These are phyloP conservation scores for Onygenales sp. DNA, from an alignment of 2,329 filamentous ascomycete species.

Conservation along the genomic window DNA sequence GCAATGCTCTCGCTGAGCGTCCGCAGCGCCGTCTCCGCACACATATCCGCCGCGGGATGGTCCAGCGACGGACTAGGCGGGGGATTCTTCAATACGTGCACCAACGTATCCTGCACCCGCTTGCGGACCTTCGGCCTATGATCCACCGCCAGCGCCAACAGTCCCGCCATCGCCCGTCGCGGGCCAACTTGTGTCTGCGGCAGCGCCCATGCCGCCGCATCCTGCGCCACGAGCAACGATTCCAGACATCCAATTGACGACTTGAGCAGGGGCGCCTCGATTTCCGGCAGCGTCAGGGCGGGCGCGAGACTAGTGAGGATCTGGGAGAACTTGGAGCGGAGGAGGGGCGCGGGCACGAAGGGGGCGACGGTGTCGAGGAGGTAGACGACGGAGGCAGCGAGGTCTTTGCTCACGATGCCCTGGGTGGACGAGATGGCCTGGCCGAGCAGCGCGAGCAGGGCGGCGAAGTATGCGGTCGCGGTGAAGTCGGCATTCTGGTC, in stretches of 20 bases:
- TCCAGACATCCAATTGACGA: slow-evolving; percentile 90
- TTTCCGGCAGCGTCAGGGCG: slow-evolving; percentile 66
- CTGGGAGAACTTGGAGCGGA: slow-evolving; percentile 89
- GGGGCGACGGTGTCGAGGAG: slow-evolving; percentile 87
- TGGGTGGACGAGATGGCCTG: slow-evolving; percentile 57
- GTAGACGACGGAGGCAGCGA: slow-evolving; percentile 82
- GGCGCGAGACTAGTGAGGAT: slow-evolving; percentile 82
- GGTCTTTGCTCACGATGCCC: slow-evolving; percentile 66
- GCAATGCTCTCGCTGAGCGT: slow-evolving; percentile 65
- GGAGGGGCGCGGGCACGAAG: slow-evolving; percentile 71
- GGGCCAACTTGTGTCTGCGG: slow-evolving; percentile 75
- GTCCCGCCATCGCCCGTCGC: slow-evolving; percentile 73
- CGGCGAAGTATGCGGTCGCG: slow-evolving; percentile 88
- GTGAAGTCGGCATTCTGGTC: slow-evolving; percentile 77
- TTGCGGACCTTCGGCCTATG: slow-evolving; percentile 88
- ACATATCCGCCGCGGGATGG: slow-evolving; percentile 92
- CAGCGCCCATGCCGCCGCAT: slow-evolving; percentile 78
- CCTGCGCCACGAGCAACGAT: slow-evolving; percentile 81
- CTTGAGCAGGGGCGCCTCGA: slow-evolving; percentile 76
- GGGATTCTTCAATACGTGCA: slow-evolving; percentile 70
- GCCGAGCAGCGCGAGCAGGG: slow-evolving; percentile 77
- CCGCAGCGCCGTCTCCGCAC: slow-evolving; percentile 78
- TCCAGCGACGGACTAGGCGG: slow-evolving; percentile 88
- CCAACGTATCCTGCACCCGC: slow-evolving; percentile 80
- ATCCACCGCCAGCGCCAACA: slow-evolving; percentile 77